Conservation (phyloP, 352 stramenopile genomes). For the Globisporangium abappressorium region DNA sequence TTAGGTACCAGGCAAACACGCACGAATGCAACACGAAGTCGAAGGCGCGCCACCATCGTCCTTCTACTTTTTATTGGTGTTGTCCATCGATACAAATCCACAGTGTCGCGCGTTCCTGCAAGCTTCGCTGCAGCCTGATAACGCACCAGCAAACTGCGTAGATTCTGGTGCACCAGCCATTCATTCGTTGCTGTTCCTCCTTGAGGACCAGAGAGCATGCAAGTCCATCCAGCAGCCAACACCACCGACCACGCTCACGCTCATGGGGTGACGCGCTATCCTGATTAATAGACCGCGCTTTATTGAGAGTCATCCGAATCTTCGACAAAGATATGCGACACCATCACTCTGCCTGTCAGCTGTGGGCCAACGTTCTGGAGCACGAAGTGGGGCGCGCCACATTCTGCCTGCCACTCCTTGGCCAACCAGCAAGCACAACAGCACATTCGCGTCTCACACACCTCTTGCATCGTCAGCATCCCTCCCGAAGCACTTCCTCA, state of each 20-base stretch:
- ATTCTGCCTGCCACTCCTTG: constrained; percentile 9
- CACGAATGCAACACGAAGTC: neutral
- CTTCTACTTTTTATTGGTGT: neutral
- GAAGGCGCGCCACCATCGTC: neutral
- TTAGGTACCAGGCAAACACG: neutral
- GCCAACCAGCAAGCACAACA: constrained; percentile 4
- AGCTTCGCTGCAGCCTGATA: constrained; percentile 8
- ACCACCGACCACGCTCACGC: neutral
- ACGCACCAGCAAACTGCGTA: neutral
- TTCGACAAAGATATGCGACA: constrained; percentile 9
- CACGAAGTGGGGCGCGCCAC: constrained; percentile 13
- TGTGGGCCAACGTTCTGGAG: neutral
- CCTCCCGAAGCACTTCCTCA: constrained; percentile 17
- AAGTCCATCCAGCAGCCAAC: neutral
- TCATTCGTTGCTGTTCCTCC: neutral
- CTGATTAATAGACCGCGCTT: constrained; percentile 8
- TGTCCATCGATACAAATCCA: neutral
- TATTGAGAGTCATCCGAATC: constrained; percentile 4
- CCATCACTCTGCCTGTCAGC: constrained; percentile 7
- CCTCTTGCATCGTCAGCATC: neutral
- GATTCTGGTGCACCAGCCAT: constrained; percentile 9
- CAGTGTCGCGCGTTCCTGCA: neutral
- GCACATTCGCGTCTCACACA: neutral
- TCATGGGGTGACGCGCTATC: neutral
- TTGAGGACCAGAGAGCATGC: neutral